Evolutionary conservation across 2,329 filamentous ascomycete genomes (phyloP).

Genomic region (Exophiala alcalophila): DNA sequence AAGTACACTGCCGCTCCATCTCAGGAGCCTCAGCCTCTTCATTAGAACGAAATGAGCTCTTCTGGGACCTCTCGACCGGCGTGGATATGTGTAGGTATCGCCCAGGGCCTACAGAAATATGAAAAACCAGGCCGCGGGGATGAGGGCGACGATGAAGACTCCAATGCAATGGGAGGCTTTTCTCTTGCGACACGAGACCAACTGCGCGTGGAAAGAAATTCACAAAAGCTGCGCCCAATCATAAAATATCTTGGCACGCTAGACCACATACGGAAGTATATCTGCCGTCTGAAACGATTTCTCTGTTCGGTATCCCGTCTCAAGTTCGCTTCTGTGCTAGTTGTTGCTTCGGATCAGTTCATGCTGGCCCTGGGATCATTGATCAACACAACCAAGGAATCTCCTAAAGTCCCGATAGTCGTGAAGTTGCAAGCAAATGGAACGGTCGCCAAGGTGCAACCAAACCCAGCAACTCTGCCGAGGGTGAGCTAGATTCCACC

Average conservation of each 20-base stretch:
- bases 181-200: conserved; percentile 29
- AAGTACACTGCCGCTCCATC: conserved; percentile 52
- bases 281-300: too few relatives aligned
- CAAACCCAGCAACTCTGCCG: conserved; percentile 11
- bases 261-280: too few relatives aligned
- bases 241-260: conserved; percentile 5
- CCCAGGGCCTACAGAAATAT: conserved; percentile 1
- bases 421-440: too few relatives aligned
- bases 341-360: too few relatives aligned
- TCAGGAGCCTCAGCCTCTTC: conserved; percentile 51
- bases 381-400: too few relatives aligned
- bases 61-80: too few relatives aligned
- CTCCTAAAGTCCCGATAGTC: too few relatives aligned
- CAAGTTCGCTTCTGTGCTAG: too few relatives aligned
- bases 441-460: neutral
- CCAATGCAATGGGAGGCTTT: conserved; percentile 17
- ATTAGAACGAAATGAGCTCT: conserved; percentile 36
- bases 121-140: neutral
- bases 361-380: too few relatives aligned
- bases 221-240: conserved; percentile 11
- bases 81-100: conserved; percentile 14
- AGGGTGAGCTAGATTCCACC: conserved; percentile 2
- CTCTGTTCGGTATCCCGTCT: too few relatives aligned
- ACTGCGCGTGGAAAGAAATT: conserved; percentile 22
- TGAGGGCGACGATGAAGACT: conserved; percentile 4